Percentiles rank a stretch among this genome's conserved stretches.
Evolutionary conservation across 2,329 filamentous ascomycete species (phyloP).

Genomic region (Delphinella strobiligena): DNA sequence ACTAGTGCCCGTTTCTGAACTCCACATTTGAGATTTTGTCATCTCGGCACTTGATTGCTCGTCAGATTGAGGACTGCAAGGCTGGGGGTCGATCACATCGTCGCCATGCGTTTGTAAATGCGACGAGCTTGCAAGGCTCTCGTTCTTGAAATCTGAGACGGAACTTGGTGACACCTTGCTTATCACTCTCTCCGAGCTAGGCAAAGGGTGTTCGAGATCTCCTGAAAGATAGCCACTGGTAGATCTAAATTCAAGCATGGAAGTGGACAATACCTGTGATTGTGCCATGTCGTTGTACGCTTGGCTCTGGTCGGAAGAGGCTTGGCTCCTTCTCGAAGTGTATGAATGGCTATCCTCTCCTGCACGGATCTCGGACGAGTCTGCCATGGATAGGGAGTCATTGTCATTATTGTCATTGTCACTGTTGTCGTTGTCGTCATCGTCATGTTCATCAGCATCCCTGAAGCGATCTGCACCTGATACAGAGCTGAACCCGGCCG

Average conservation of each 20-base stretch:
- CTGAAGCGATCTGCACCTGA: too few relatives aligned
- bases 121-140: too few relatives aligned
- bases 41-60: slow-evolving; percentile 14
- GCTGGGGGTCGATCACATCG: too few relatives aligned
- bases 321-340: slow-evolving; percentile 19
- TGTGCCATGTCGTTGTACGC: slow-evolving; percentile 18
- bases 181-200: too few relatives aligned
- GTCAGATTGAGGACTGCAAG: background rate
- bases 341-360: slow-evolving; percentile 26
- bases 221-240: too few relatives aligned
- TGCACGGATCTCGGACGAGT: slow-evolving; percentile 19
- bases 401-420: background rate
- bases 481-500: too few relatives aligned
- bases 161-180: too few relatives aligned
- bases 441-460: too few relatives aligned
- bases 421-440: background rate
- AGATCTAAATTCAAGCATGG: too few relatives aligned
- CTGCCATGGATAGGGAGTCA: background rate
- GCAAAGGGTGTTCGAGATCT: too few relatives aligned
- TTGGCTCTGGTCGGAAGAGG: slow-evolving; percentile 4
- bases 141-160: too few relatives aligned
- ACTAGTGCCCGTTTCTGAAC: slow-evolving; percentile 69
- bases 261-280: too few relatives aligned
- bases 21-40: slow-evolving; percentile 54
- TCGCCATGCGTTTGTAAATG: slow-evolving; percentile 33